Evolutionary conservation across 2,329 filamentous ascomycete genomes (phyloP), one percentile per base, ranked within the genome.

Genomic region (Colletotrichum sansevieriae): DNA sequence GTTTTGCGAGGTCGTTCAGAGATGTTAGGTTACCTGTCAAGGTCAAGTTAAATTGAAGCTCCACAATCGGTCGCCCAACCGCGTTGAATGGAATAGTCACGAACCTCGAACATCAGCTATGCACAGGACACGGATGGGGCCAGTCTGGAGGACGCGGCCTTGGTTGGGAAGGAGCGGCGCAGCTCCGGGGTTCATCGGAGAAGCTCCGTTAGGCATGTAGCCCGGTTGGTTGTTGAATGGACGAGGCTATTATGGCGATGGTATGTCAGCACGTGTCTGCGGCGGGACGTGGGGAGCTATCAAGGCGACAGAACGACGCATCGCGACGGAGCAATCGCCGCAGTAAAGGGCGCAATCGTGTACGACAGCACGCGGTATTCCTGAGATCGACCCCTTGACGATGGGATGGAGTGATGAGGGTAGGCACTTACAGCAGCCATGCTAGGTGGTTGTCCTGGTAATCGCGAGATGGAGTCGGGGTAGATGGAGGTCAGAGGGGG

Each of bases 1-100:
- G 92, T 82, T 93, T 97, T 72, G 96, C 96, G 71, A 99, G 91
- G 71, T 98, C 95, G 83, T 99, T 99, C 76, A 99, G 86, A 73
- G 96, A 98, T 83, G 92, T 90, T 74, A 99, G 85, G 81, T 98
- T 98, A 81, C 96, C 96, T 99, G 74, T 65, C 9, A 35, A n/a
- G 44, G 9, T 0, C 4, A 29, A 8, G 58, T 70, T 55, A 66
- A 69, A 11, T 22, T 39, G 25, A 25, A 44, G 22, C 41, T 51
- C 25, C 25, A 56, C n/a, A 33, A 51, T 13, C 33, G 55, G 62
- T 10, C 33, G 43, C 9, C 41, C 49, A 44, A 35, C 35, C 44
- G 46, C 55, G 46, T 63, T 68, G 46, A 68, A 58, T 64, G 67
- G 39, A 33, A 59, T 33, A 37, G 57, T 29, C 49, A 55, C 82